Evolutionary conservation across 352 stramenopile species (phyloP).

Genomic region (Pythium phragmitis): DNA sequence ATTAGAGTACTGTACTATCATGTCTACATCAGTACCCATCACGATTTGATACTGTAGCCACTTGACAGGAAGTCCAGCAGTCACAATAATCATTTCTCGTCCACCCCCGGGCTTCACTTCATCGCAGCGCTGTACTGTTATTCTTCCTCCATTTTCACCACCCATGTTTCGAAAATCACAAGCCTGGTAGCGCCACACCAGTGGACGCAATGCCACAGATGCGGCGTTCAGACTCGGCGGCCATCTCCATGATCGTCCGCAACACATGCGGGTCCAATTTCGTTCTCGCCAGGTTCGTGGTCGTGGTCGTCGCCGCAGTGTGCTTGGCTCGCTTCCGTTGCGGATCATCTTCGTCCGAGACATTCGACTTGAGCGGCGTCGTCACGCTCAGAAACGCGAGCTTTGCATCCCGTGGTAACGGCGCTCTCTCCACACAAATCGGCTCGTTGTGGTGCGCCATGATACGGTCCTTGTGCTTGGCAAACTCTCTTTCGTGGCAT

Average conservation of each 20-base stretch:
- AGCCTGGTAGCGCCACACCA: too few relatives aligned
- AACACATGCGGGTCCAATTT: slow-evolving; percentile 9
- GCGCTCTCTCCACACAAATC: slow-evolving; percentile 9
- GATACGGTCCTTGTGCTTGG: slow-evolving; percentile 10
- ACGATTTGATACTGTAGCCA: too few relatives aligned
- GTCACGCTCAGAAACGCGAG: slow-evolving; percentile 17
- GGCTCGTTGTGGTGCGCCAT: slow-evolving; percentile 11
- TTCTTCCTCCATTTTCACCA: too few relatives aligned
- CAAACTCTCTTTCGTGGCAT: background rate
- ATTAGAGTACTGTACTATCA: background rate
- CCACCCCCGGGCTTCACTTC: too few relatives aligned
- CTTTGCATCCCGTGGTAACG: background rate
- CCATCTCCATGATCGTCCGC: slow-evolving; percentile 12
- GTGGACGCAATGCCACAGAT: background rate
- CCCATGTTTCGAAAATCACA: too few relatives aligned
- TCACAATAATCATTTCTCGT: too few relatives aligned
- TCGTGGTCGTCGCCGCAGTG: background rate
- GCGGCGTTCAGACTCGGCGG: slow-evolving; percentile 3
- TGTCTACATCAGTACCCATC: too few relatives aligned
- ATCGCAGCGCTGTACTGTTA: too few relatives aligned
- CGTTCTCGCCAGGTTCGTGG: background rate
- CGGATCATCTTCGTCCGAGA: background rate
- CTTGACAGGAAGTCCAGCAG: too few relatives aligned
- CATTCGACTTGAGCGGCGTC: background rate
- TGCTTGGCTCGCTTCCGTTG: slow-evolving; percentile 4